Conservation (phyloP, 2,329 filamentous ascomycete genomes). For the Beauveria medogensis region DNA sequence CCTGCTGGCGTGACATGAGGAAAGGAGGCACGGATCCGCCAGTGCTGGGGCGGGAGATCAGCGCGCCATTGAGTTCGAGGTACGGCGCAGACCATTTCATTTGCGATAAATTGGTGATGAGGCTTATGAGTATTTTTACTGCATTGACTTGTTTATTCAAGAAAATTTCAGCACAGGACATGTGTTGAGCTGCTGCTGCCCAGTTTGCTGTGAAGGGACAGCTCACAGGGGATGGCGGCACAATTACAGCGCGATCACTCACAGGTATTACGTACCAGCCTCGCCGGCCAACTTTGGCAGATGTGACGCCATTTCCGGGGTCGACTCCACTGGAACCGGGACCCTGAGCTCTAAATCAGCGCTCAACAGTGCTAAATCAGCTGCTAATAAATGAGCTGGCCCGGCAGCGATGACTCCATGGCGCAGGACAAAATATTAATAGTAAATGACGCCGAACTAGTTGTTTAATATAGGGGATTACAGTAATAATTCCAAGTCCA, state of each 20-base stretch:
- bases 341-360: background rate
- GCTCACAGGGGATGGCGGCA: background rate
- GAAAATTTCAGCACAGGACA: no score
- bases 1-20: background rate
- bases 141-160: background rate
- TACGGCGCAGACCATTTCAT: background rate
- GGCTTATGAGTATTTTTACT: no score
- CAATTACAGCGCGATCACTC: background rate
- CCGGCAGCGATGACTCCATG: no score
- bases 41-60: background rate
- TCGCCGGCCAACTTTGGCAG: background rate
- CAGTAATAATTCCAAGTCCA: no score
- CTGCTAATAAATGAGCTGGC: background rate
- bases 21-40: slow-evolving; percentile 5
- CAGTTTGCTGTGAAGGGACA: background rate
- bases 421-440: no score
- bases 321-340: background rate
- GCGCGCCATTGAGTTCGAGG: background rate
- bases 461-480: no score
- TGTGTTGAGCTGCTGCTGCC: background rate
- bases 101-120: background rate
- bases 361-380: background rate
- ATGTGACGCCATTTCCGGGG: slow-evolving; percentile 6
- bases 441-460: no score
- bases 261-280: no score